Conservation (phyloP, 1,284 basidiomycete species). For the Naganishia cerealis region DNA sequence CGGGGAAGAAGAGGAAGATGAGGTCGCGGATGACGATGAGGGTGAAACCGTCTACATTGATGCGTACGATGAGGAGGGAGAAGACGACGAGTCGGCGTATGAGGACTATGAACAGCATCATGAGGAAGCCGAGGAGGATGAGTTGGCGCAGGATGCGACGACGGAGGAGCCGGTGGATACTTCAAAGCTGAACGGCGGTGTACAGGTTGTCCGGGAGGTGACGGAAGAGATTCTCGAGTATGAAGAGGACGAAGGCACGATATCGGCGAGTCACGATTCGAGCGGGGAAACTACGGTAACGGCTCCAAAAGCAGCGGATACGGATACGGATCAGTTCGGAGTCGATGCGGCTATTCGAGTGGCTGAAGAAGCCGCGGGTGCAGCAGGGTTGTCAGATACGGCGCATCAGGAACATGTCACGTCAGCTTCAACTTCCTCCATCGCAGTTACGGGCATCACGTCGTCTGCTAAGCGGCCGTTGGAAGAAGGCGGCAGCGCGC, state of each 20-base stretch:
- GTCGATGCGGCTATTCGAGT: conserved; percentile 28
- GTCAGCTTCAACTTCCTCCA: not conserved
- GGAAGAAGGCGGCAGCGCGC: conserved; percentile 22
- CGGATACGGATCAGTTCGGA: conserved; percentile 24
- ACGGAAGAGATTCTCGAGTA: conserved; percentile 25
- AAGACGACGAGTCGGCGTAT: conserved; percentile 26
- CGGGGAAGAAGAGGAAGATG: conserved; percentile 42
- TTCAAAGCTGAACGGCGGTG: not conserved
- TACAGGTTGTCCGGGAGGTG: too few relatives aligned
- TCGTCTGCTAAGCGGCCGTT: not conserved
- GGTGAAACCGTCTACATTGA: conserved; percentile 48
- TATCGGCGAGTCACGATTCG: not conserved
- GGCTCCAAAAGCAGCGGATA: not conserved
- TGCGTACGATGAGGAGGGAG: conserved; percentile 39
- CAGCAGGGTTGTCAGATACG: not conserved
- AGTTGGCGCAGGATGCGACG: conserved; percentile 9
- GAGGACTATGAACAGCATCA: not conserved
- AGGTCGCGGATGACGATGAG: conserved; percentile 43
- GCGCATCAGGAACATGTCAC: not conserved
- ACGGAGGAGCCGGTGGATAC: not conserved
- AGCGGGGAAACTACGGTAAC: not conserved
- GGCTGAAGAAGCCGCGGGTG: conserved; percentile 16
- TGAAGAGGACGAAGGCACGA: conserved; percentile 16
- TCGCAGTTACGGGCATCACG: not conserved
- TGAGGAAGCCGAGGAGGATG: conserved; percentile 14